phyloP scores from a whole-genome alignment of 1,139 yeast species.

The Lipomyces yarrowii region DNA sequence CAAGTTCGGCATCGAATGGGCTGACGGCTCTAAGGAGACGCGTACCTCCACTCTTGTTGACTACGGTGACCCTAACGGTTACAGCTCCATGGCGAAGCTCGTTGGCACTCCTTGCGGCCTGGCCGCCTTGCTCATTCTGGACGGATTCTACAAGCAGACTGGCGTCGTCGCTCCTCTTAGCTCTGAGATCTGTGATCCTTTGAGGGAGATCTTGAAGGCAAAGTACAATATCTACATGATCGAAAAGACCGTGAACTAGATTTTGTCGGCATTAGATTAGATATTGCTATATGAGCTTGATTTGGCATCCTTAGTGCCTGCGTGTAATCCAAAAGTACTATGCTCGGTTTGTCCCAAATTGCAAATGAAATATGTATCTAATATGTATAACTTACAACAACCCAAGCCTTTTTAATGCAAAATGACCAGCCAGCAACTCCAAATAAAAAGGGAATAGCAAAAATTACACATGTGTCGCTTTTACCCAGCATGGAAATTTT shows the following conservation, averaged over 20 bases:
- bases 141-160: slow-evolving; percentile 71
- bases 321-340: background rate
- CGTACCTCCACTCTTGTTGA: slow-evolving; percentile 96
- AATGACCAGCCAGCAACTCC: background rate
- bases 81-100: slow-evolving; percentile 97
- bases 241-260: slow-evolving; percentile 64
- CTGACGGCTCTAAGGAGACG: slow-evolving; percentile 84
- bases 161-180: slow-evolving; percentile 94
- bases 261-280: background rate
- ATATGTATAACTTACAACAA: background rate
- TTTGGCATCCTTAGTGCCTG: background rate
- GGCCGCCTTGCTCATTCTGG: slow-evolving; percentile 82
- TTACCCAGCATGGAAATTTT: background rate
- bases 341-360: background rate
- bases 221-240: slow-evolving; percentile 83
- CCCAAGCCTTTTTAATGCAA: background rate
- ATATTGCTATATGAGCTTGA: background rate
- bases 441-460: background rate
- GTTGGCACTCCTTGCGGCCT: slow-evolving; percentile 99
- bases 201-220: slow-evolving; percentile 88
- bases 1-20: slow-evolving; percentile 96
- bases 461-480: background rate
- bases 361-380: background rate
- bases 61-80: slow-evolving; percentile 90
- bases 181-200: slow-evolving; percentile 85